These are phyloP conservation scores for Rhodotorula glutinis DNA, from an alignment of 1,284 basidiomycete genomes.

Conservation along the genomic window DNA sequence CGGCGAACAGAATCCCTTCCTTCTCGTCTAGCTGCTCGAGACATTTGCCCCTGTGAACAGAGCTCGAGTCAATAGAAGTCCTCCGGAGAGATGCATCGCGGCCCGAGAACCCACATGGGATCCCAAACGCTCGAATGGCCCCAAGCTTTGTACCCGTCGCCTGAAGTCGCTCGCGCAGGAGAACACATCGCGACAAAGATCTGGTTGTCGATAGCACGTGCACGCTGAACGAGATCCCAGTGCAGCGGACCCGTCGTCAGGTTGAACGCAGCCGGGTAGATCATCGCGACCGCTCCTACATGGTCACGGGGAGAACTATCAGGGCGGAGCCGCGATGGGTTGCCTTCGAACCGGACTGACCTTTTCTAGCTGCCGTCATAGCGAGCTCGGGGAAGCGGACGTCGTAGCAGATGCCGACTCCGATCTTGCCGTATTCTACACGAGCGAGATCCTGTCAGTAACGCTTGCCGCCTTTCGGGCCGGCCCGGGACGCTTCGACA, in stretches of 20 bases:
- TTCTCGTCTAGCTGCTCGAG: slow-evolving; percentile 72
- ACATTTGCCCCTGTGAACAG: slow-evolving; percentile 65
- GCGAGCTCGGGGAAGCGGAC: slow-evolving; percentile 93
- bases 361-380: slow-evolving; percentile 83
- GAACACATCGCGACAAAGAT: slow-evolving; percentile 94
- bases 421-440: slow-evolving; percentile 79
- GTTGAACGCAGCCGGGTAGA: slow-evolving; percentile 90
- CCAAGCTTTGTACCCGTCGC: slow-evolving; percentile 59
- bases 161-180: slow-evolving; percentile 78
- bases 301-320: too few species aligned
- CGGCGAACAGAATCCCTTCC: slow-evolving; percentile 74
- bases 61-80: neutral
- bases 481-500: too few species aligned
- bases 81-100: neutral
- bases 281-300: slow-evolving; percentile 77
- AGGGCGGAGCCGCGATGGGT: too few species aligned
- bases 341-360: slow-evolving; percentile 47
- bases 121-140: slow-evolving; percentile 86
- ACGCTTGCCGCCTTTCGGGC: too few species aligned
- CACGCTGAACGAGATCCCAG: slow-evolving; percentile 88
- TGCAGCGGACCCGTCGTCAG: slow-evolving; percentile 89
- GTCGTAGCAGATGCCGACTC: slow-evolving; percentile 87
- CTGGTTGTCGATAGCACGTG: slow-evolving; percentile 91
- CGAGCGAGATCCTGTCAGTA: too few species aligned
- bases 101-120: slow-evolving; percentile 75